Base-by-base conservation (phyloP, 805 yeast species). In the Ogataea siamensis region DNA sequence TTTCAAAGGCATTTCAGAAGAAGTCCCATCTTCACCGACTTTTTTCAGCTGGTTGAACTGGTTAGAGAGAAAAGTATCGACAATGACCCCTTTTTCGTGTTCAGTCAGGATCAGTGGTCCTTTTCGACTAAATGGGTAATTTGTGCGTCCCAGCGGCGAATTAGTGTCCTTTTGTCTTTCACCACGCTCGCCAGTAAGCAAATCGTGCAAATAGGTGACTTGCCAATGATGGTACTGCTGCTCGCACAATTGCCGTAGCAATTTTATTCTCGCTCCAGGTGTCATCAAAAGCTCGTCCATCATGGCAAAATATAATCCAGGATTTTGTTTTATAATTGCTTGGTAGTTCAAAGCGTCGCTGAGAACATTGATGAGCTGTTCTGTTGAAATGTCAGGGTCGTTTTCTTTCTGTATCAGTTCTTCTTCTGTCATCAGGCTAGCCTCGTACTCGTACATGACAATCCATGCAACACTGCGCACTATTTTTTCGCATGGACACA, bases 271-370 rank as follows among this genome's bases (percentile, higher is more conserved):
- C 47, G 69, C 73, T 0, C 87, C 87, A 39, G 65, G 63, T 35
- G 79, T 74, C 86, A 83, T 81, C 37, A 83, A 63, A 68, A 84
- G 62, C 58, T 84, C 91, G 57, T 82, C 88, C 54, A 82, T 63
- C 36, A 82, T 63, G 12, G 72, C 64, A 54, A 76, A 73, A 0
- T 80, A 72, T 3, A 78, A 60, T 8, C 68, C 63, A 5, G 76
- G 76, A 52, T 81, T 79, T 39, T 64, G 60, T 16, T 66, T 67
- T 13, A 81, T 50, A 54, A 58, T 48, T 26, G 70, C 64, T 45
- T 76, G 82, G 54, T 81, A 78, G 2, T 66, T 63, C 57, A 53
- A 54, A 39, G 63, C 67, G 7, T 64, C 53, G 25, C 71, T 65
- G 62, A 76, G 66, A 39, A 58, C 62, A 32, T 67, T 64, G 50